phyloP scores from a whole-genome alignment of 2,329 filamentous ascomycete genomes.

The Fusarium sp. region DNA sequence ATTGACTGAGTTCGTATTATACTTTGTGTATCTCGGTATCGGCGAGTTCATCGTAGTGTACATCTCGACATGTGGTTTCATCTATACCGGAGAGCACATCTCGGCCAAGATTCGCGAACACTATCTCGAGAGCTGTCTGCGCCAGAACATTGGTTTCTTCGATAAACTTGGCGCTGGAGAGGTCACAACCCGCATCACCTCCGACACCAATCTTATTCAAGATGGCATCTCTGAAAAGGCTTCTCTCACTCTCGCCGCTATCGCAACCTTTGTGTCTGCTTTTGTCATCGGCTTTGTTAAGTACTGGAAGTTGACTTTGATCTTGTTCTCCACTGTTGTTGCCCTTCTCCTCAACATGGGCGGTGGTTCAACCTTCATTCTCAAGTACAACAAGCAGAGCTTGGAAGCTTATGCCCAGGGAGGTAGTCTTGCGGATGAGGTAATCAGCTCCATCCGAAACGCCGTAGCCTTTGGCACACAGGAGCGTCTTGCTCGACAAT shows the following conservation, averaged over 20 bases:
- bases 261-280: constrained; percentile 87
- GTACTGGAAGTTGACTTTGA: constrained; percentile 93
- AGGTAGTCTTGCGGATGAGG: constrained; percentile 92
- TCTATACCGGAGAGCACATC: constrained; percentile 86
- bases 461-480: constrained; percentile 94
- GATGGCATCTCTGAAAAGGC: constrained; percentile 95
- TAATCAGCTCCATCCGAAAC: constrained; percentile 92
- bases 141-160: constrained; percentile 92
- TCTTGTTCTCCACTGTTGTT: constrained; percentile 84
- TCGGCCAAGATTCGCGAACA: constrained; percentile 82
- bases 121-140: constrained; percentile 86
- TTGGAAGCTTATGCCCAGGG: constrained; percentile 85
- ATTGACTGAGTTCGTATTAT: constrained; percentile 76
- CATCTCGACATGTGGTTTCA: constrained; percentile 87
- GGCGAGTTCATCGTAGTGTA: constrained; percentile 82
- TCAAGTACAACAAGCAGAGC: constrained; percentile 83
- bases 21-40: constrained; percentile 88
- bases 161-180: constrained; percentile 94
- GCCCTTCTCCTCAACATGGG: constrained; percentile 85
- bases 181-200: constrained; percentile 93
- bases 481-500: constrained; percentile 88
- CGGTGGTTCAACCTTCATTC: constrained; percentile 76
- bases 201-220: constrained; percentile 93
- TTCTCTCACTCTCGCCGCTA: constrained; percentile 78
- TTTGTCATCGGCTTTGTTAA: constrained; percentile 92